Evolutionary conservation across 2,329 filamentous ascomycete genomes (phyloP).

Genomic region (Chalara sp.): DNA sequence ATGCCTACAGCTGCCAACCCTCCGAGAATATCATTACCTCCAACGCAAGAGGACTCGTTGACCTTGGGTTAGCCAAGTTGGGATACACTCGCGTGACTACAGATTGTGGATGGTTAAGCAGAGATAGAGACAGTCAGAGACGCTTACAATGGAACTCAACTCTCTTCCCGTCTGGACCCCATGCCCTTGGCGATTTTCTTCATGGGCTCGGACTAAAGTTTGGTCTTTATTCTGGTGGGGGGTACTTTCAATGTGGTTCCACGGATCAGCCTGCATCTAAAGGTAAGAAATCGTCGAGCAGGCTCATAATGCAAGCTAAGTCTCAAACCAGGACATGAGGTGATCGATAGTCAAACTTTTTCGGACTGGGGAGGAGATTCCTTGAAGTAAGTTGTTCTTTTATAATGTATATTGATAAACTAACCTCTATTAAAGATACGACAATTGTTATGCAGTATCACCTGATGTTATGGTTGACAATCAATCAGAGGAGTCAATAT

Average conservation of each 20-base stretch:
- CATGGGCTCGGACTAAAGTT: slow-evolving; percentile 34
- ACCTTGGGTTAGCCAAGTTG: slow-evolving; percentile 34
- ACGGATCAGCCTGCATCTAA: slow-evolving; percentile 19
- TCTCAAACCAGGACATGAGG: slow-evolving; percentile 16
- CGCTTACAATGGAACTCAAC: slow-evolving; percentile 35
- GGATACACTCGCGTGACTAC: slow-evolving; percentile 44
- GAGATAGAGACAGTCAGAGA: slow-evolving; percentile 26
- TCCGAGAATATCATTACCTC: slow-evolving; percentile 38
- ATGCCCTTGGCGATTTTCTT: slow-evolving; percentile 34
- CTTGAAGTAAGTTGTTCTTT: slow-evolving; percentile 32
- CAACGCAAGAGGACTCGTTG: slow-evolving; percentile 39
- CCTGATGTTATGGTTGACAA: slow-evolving; percentile 29
- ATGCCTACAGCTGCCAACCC: slow-evolving; percentile 39
- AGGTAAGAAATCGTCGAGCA: slow-evolving; percentile 21
- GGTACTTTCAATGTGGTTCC: slow-evolving; percentile 23
- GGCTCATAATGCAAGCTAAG: slow-evolving; percentile 5
- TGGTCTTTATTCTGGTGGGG: slow-evolving; percentile 35
- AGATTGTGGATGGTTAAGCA: slow-evolving; percentile 43
- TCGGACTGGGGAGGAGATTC: slow-evolving; percentile 28
- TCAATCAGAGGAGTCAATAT: slow-evolving; percentile 28
- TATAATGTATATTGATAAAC: neutral
- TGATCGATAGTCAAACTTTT: slow-evolving; percentile 19
- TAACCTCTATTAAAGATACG: slow-evolving; percentile 19
- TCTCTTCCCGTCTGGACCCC: slow-evolving; percentile 35
- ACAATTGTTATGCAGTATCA: slow-evolving; percentile 30